A percentile compares a stretch with the other conserved stretches of the same genome.
Evolutionary conservation across 352 stramenopile species (phyloP).

Genomic region (Pythium sukuiense): DNA sequence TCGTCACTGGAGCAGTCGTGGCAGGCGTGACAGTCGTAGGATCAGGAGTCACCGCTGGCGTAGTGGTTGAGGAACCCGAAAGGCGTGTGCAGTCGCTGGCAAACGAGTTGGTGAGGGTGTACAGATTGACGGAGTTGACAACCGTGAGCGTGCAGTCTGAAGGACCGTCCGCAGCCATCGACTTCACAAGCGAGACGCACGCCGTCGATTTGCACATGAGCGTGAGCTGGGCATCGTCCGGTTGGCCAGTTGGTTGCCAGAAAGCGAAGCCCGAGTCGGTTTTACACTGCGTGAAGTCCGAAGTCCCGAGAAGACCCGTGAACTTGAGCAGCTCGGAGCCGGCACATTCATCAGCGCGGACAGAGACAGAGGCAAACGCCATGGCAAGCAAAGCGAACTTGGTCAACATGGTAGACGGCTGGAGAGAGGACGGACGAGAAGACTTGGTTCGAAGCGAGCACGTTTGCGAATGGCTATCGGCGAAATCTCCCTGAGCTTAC

Average conservation of each 20-base stretch:
- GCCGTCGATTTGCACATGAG: constrained; percentile 31
- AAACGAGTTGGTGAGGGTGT: not conserved
- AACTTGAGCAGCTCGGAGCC: constrained; percentile 6
- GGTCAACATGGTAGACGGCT: not conserved
- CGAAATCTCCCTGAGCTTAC: no score
- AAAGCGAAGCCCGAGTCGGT: constrained; percentile 37
- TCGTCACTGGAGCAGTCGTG: not conserved
- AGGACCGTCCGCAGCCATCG: not conserved
- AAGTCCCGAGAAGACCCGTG: not conserved
- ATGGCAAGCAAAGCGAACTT: not conserved
- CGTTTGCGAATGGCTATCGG: not conserved
- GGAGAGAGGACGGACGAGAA: not conserved
- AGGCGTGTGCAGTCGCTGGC: not conserved
- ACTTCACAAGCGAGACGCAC: constrained; percentile 14
- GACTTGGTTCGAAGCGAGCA: not conserved
- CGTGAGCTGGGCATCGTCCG: constrained; percentile 27
- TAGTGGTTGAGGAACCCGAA: not conserved
- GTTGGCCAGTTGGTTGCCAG: constrained; percentile 29
- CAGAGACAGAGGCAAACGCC: not conserved
- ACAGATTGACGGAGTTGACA: not conserved
- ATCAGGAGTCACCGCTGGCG: not conserved
- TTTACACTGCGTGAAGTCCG: constrained; percentile 10
- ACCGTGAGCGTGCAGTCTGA: not conserved
- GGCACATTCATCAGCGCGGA: not conserved
- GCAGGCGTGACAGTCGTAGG: not conserved